phyloP scores from a whole-genome alignment of 768 basidiomycete genomes.

The Boletus patriciae region DNA sequence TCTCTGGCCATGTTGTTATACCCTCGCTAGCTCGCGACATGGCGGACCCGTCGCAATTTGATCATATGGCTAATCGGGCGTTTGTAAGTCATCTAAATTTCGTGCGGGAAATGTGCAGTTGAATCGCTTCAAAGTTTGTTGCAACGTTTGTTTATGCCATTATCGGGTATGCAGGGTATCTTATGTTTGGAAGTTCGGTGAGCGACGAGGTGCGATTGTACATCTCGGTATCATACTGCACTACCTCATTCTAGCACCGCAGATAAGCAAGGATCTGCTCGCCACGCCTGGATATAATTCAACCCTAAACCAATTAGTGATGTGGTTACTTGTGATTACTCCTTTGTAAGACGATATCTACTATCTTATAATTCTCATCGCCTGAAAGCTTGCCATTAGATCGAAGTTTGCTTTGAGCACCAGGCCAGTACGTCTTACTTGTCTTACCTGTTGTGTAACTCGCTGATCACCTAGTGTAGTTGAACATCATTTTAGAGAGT shows the following conservation, averaged over 20 bases:
- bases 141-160: constrained; percentile 63
- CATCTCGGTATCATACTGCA: not conserved
- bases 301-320: constrained; percentile 64
- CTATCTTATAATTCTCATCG: not conserved
- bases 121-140: constrained; percentile 42
- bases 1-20: constrained; percentile 90
- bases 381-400: constrained; percentile 38
- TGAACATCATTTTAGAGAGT: constrained; percentile 81
- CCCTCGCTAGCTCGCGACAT: constrained; percentile 91
- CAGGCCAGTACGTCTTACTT: constrained; percentile 57
- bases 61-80: constrained; percentile 80
- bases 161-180: constrained; percentile 80
- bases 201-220: constrained; percentile 68
- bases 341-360: constrained; percentile 53
- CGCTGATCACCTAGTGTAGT: constrained; percentile 37
- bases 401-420: constrained; percentile 87
- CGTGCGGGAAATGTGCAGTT: not conserved
- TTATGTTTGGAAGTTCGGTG: constrained; percentile 85
- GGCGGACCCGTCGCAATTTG: constrained; percentile 77
- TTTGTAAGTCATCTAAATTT: constrained; percentile 56
- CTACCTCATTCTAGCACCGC: constrained; percentile 1
- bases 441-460: not conserved
- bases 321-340: constrained; percentile 85
- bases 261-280: constrained; percentile 85
- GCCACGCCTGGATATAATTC: constrained; percentile 70